Percentiles rank a stretch among this genome's conserved stretches.
These are phyloP conservation scores for Dunaliella primolecta DNA, from an alignment of 139 green algal genomes.

Conservation along the genomic window DNA sequence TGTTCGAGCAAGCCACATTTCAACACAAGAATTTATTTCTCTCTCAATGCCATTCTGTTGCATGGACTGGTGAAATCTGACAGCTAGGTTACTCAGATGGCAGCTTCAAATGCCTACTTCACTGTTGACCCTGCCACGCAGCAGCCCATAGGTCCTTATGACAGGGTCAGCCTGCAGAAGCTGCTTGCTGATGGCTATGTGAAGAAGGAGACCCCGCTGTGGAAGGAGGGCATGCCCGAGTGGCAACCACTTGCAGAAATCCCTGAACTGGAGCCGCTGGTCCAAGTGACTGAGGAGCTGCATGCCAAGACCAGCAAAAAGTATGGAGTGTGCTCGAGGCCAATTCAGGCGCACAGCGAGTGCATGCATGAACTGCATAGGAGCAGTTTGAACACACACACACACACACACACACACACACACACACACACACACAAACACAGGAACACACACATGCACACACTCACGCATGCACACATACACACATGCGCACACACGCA, in stretches of 20 bases:
- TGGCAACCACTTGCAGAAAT: slow-evolving; percentile 27
- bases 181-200: slow-evolving; percentile 23
- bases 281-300: background rate
- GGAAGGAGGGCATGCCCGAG: slow-evolving; percentile 29
- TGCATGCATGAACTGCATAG: too few species aligned
- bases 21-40: too few species aligned
- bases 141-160: background rate
- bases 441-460: background rate
- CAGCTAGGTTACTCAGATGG: too few species aligned
- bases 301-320: slow-evolving; percentile 9
- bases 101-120: too few species aligned
- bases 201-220: slow-evolving; percentile 14
- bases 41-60: too few species aligned
- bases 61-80: too few species aligned
- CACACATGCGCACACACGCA: background rate
- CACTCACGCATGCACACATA: background rate
- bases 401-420: background rate
- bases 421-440: background rate
- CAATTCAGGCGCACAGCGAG: too few species aligned
- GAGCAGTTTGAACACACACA: background rate
- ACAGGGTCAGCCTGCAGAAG: slow-evolving; percentile 19
- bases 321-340: background rate
- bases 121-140: background rate
- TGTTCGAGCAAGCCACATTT: too few species aligned
- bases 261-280: slow-evolving; percentile 24